Base-by-base conservation (phyloP, 192 early-diverging fungal species). In the Backusella tarrabulga region DNA sequence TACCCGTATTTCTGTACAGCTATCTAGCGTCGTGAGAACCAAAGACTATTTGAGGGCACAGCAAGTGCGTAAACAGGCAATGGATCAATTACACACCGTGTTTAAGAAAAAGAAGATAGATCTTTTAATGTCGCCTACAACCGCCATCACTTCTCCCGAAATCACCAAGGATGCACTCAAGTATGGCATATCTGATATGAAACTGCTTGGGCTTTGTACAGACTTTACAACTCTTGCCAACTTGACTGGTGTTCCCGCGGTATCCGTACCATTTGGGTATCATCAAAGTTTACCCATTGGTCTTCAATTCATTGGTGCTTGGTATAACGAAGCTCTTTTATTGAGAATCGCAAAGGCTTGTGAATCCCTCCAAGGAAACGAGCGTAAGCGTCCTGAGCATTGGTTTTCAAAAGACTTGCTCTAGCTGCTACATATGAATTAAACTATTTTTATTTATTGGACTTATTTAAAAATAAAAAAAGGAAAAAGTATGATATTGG, bases 321-420 rank as follows among this genome's bases (percentile, higher is more conserved):
- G 92, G 92, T 92, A 84, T 82, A 83, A 92, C 71, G 92, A 93
- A 79, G 89, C 83, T 50, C 41, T 85, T 14, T 79, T 93, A 5
- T 81, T 92, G 26, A 80, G 90, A 21, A 80, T 92, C 44, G 92
- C 90, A 1, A 85, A 83, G 63, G 77, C 84, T 6, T 85, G 83
- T 35, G 91, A 93, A 74, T 74, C 78, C 26, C 72, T 86, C 0
- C 75, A 84, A 21, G 83, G 72, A 54, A 44, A 77, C 34, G 46
- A 77, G 17, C 82, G 84, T 46, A 77, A 74, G 17, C 71, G 79
- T 75, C 87, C 85, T 8, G 71, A 72, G 4, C 29, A 68, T 36
- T 72, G 71, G 71, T 72, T 72, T 72, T 40, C 71, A 26, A 29
- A 17, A 2, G 71, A 72, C 1, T 19, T 26, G 15, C 56, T 63